Base-by-base conservation (phyloP, 306 rosid genomes). In the Cucumis cinereus region DNA sequence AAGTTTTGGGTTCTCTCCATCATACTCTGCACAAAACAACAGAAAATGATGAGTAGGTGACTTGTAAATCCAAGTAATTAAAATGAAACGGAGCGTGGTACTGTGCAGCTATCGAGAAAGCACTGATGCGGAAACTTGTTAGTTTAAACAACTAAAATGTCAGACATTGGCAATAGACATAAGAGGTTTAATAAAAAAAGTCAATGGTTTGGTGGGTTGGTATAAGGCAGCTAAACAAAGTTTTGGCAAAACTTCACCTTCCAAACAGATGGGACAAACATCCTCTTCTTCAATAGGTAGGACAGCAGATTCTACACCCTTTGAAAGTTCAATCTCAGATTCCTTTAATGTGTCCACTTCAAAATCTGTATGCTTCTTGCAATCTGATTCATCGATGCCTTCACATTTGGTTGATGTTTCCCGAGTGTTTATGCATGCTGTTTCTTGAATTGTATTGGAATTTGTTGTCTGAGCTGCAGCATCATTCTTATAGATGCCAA, bases 251-350 rank as follows among this genome's bases (percentile, higher is more conserved):
- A 47, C 40, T 24, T 71, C 83, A 95, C 99, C 99, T 82, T 95
- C 99, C 88, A 95, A 90, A 87, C 99, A 95, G 81, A 86, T 89
- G 49, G 98, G 99, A 80, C 99, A 95, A 62, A 15, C 81, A 77
- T 93, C 98, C 83, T 90, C 98, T 80, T 95, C 98, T 78, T 89
- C 96, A 6, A 20, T 36, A 7, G 77, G 85, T 66, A 86, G 77
- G 81, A 24, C 77, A 73, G 80, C 59, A 79, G 92, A 74, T 58
- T 90, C 85, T 64, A 80, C 88, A 22, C 83, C 45, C 72, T 91
- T 90, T 24, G 88, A 70, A 75, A 83, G 88, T 86, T 89, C 96
- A 86, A 83, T 79, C 76, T 93, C 96, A 24, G 93, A 80, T 72
- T 76, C 88, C 79, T 84, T 89, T 57, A 74, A 70, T 0, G 80